These are phyloP conservation scores for Scolecobasidium constrictum DNA, from an alignment of 2,329 filamentous ascomycete genomes.

Conservation along the genomic window DNA sequence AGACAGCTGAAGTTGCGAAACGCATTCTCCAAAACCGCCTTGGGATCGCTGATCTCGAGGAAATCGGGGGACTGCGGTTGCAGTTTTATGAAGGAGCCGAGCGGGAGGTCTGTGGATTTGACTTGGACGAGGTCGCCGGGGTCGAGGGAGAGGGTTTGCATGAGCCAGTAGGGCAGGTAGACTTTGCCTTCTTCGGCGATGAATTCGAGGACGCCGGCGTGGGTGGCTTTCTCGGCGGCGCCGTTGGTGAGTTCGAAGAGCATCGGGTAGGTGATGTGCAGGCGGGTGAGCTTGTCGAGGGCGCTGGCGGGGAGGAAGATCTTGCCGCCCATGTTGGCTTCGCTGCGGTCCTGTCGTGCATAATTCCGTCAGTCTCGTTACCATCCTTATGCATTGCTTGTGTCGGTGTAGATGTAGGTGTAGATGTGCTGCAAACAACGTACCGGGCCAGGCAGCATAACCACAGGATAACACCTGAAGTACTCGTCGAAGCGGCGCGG, in stretches of 20 bases:
- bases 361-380: too few species aligned
- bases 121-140: slow-evolving; percentile 91
- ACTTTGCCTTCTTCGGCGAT: slow-evolving; percentile 95
- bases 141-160: slow-evolving; percentile 82
- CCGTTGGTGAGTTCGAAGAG: slow-evolving; percentile 94
- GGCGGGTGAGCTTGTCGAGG: slow-evolving; percentile 86
- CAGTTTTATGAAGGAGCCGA: slow-evolving; percentile 88
- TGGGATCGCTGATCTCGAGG: slow-evolving; percentile 93
- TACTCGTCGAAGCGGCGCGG: slow-evolving; percentile 91
- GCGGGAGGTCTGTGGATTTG: slow-evolving; percentile 84
- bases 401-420: too few species aligned
- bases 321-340: slow-evolving; percentile 94
- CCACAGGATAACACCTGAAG: slow-evolving; percentile 91
- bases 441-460: slow-evolving; percentile 75
- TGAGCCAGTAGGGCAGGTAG: slow-evolving; percentile 95
- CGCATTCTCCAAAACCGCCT: slow-evolving; percentile 91
- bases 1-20: slow-evolving; percentile 93
- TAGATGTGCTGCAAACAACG: too few species aligned
- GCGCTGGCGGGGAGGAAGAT: slow-evolving; percentile 95
- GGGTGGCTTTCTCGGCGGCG: slow-evolving; percentile 65
- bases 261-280: slow-evolving; percentile 96
- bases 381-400: too few species aligned
- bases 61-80: slow-evolving; percentile 90
- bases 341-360: slow-evolving; percentile 58
- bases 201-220: slow-evolving; percentile 93